phyloP scores from a whole-genome alignment of 805 yeast species.

The Sugiyamaella americana region DNA sequence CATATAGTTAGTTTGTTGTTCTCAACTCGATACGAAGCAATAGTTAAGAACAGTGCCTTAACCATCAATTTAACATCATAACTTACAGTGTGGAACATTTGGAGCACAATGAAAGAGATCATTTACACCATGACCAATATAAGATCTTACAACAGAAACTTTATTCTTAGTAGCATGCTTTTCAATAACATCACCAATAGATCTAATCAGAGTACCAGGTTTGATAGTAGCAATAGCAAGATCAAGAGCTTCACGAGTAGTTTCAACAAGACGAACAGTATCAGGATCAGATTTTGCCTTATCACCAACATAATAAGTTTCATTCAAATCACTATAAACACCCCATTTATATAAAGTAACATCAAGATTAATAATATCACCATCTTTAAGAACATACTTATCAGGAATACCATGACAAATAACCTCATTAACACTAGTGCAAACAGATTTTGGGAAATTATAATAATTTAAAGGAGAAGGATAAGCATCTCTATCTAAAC shows the following conservation, averaged over 20 bases:
- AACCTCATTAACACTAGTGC: slow-evolving; percentile 91
- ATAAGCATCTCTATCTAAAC: slow-evolving; percentile 81
- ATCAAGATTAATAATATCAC: slow-evolving; percentile 90
- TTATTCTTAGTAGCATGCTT: slow-evolving; percentile 70
- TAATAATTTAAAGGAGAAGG: slow-evolving; percentile 95
- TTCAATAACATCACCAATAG: slow-evolving; percentile 82
- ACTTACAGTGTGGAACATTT: slow-evolving; percentile 69
- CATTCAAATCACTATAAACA: slow-evolving; percentile 89
- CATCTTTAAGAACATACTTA: slow-evolving; percentile 76
- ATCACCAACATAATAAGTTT: slow-evolving; percentile 93
- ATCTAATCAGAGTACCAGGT: slow-evolving; percentile 86
- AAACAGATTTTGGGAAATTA: slow-evolving; percentile 85
- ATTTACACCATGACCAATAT: slow-evolving; percentile 92
- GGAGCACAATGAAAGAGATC: slow-evolving; percentile 86
- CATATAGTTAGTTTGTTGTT: slow-evolving; percentile 1
- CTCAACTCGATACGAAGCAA: neutral
- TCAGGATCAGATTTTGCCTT: slow-evolving; percentile 76
- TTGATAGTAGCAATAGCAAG: slow-evolving; percentile 77
- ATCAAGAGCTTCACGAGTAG: slow-evolving; percentile 82
- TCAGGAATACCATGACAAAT: slow-evolving; percentile 98
- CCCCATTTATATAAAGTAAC: slow-evolving; percentile 82
- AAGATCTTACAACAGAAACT: slow-evolving; percentile 83
- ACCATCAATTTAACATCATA: slow-evolving; percentile 2
- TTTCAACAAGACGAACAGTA: slow-evolving; percentile 83
- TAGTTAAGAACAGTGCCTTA: neutral